Evolutionary conservation across 2,329 filamentous ascomycete genomes (phyloP), one percentile per base, ranked within the genome.

Genomic region (Botrytis fragariae): DNA sequence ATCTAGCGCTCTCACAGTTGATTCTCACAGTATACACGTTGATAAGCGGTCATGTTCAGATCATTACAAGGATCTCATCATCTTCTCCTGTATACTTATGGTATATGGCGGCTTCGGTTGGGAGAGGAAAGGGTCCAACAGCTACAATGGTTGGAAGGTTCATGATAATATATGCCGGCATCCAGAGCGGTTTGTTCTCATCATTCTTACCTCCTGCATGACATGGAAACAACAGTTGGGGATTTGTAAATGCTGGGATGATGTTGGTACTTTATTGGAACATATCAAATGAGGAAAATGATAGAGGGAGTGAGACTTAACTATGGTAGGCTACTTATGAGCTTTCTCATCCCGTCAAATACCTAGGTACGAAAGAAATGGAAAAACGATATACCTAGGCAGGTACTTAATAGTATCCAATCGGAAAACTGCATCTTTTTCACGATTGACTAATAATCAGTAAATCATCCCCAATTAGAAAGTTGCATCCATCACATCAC

Each of bases 191-290:
- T 12, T 84, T 99, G 60, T 99, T 94, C 84, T 91, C 94, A 6
- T 94, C 90, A 5, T 99, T 99, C 81, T 86, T 99, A 67, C 96
- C 96, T 8, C 96, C 96, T 60, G 96, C 96, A 35, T 97, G n/a
- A 74, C 45, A 39, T 51, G 59, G 32, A 42, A 57, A 42, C 35
- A 54, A 54, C 29, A 35, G 42, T 48, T 65, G 62, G 44, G 63
- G 22, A 22, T n/a, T 32, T 37, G 7, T 4, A 29, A 29, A n/a
- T 10, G 29, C 12, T 45, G n/a, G 20, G 37, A 69, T 60, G 20
- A 14, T 25, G 7, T 45, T 37, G 35, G 29, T 51, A 61, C 2
- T 44, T 44, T 25, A 44, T 39, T 18, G 14, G 64, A 44, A 42
- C 6, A 35, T 60, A 10, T 32, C 37, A 16, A 57, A 57, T 68